Evolutionary conservation across 306 rosid species (phyloP).

Genomic region (Crotalaria pallida): DNA sequence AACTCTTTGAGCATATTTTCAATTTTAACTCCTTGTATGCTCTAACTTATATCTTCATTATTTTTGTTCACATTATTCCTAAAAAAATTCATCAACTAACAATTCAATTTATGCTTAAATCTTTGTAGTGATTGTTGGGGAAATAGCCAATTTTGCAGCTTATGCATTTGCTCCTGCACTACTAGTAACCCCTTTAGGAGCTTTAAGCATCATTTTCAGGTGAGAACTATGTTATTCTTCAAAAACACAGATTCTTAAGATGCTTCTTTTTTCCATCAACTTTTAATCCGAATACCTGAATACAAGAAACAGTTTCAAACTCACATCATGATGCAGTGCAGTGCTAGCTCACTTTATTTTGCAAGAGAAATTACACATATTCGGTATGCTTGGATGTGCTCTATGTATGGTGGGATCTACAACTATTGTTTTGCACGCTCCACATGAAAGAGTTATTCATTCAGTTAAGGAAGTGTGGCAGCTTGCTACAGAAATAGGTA

Average conservation of each 20-base stretch:
- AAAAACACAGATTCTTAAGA: neutral
- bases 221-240: slow-evolving; percentile 20
- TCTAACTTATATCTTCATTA: neutral
- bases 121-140: slow-evolving; percentile 79
- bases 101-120: slow-evolving; percentile 7
- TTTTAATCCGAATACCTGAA: neutral
- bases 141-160: slow-evolving; percentile 92
- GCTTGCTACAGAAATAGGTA: slow-evolving; percentile 88
- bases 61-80: neutral
- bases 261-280: neutral
- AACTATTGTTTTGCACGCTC: slow-evolving; percentile 85
- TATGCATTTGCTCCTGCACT: slow-evolving; percentile 96
- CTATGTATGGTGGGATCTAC: slow-evolving; percentile 86
- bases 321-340: slow-evolving; percentile 61
- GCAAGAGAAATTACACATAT: slow-evolving; percentile 66
- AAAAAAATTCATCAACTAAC: neutral
- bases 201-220: slow-evolving; percentile 95
- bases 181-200: slow-evolving; percentile 93
- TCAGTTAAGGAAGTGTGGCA: slow-evolving; percentile 93
- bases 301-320: slow-evolving; percentile 16
- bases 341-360: slow-evolving; percentile 87
- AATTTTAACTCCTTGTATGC: neutral
- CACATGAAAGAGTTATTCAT: slow-evolving; percentile 62
- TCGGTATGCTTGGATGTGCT: slow-evolving; percentile 88
- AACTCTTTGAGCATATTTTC: neutral